These are phyloP conservation scores for Fistulifera solaris DNA, from an alignment of 108 stramenopile species.

Conservation along the genomic window DNA sequence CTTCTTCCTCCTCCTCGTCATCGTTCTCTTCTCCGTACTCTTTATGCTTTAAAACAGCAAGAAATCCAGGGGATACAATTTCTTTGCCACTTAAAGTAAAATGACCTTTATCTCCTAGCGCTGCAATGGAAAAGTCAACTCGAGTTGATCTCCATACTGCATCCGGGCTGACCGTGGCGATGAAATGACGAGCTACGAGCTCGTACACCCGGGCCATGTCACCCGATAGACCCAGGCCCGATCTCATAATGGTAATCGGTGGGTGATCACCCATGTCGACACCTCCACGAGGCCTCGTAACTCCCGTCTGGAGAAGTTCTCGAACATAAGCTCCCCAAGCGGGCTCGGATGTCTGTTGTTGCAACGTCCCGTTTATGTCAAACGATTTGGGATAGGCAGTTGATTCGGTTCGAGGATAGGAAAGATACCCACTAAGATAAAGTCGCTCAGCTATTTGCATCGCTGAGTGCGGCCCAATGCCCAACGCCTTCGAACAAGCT, in stretches of 20 bases:
- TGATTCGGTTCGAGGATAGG: slow-evolving; percentile 79
- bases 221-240: slow-evolving; percentile 56
- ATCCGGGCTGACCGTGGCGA: slow-evolving; percentile 81
- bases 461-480: slow-evolving; percentile 75
- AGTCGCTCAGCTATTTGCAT: slow-evolving; percentile 70
- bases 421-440: slow-evolving; percentile 79
- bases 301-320: slow-evolving; percentile 42
- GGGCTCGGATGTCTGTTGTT: slow-evolving; percentile 53
- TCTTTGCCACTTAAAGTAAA: slow-evolving; percentile 71
- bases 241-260: slow-evolving; percentile 74
- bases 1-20: slow-evolving; percentile 67
- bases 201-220: slow-evolving; percentile 86
- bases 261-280: slow-evolving; percentile 87
- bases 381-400: slow-evolving; percentile 77
- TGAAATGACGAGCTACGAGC: slow-evolving; percentile 77
- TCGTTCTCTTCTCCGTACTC: slow-evolving; percentile 73
- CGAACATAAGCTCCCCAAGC: slow-evolving; percentile 70
- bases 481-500: slow-evolving; percentile 73
- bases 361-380: slow-evolving; percentile 68
- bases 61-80: slow-evolving; percentile 65
- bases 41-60: slow-evolving; percentile 63
- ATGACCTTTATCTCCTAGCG: slow-evolving; percentile 59
- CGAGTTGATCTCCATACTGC: slow-evolving; percentile 80
- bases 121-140: slow-evolving; percentile 53
- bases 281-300: slow-evolving; percentile 49